Base-by-base conservation (phyloP, 2,329 filamentous ascomycete species). In the Penicillium brasilianum region DNA sequence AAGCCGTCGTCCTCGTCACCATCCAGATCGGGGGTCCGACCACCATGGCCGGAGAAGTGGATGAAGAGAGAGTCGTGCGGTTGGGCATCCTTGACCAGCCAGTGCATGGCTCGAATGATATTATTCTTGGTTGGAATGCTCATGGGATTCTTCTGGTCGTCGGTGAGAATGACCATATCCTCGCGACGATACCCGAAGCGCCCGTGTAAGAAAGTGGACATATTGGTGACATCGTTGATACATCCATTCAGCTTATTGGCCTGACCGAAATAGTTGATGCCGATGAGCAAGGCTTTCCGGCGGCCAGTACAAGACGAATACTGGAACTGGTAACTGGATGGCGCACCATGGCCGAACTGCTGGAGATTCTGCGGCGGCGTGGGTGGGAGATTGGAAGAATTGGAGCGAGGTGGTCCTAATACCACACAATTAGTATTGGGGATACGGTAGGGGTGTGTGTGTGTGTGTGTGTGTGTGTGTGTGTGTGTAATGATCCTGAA, bases 161-260 rank as follows among this genome's bases (percentile, higher is more conserved):
- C 94, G 36, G 94, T 97, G 73, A 98, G 84, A 65, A 95, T 90
- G 39, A 98, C 94, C 94, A 97, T 98, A 74, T 98, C 94, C 78
- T 97, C 93, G 59, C 93, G 84, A 78, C 92, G 93, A 77, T 98
- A 98, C 9, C 90, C 90, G 75, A 93, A 97, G 69, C 90, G 87
- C 74, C 92, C 85, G 62, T 91, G 90, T 55, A 98, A 82, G 74
- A 96, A 98, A 51, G 85, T 85, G 18, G 92, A 96, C 92, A 98
- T 96, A 80, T 97, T 97, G 76, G 93, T 90, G 51, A 97, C 94
- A 76, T 98, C 94, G 76, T 98, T 97, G 82, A 97, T 97, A 73
- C 94, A 98, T 37, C 94, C 94, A 62, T 91, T 84, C 32, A 97
- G 83, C 80, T 96, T 90, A 48, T 93, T 93, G 55, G 91, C 87